Evolutionary conservation across 768 basidiomycete species (phyloP), one percentile per base, ranked within the genome.

Genomic region (Trametes elegans): DNA sequence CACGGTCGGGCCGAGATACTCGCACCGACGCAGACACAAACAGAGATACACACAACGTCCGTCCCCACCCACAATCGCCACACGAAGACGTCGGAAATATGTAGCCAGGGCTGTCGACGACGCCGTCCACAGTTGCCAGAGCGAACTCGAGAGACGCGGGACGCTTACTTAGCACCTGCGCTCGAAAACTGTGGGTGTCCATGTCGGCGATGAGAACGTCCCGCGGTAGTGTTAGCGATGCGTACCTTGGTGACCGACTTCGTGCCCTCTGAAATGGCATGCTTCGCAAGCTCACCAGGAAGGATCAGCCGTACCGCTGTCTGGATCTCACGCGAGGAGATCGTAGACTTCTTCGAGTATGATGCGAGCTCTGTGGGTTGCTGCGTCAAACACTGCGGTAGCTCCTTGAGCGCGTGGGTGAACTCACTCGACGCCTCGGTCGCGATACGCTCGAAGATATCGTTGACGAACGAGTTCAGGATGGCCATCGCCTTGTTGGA

Each of bases 311-410:
- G 89, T 46, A 97, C 95, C 35, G 91, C 82, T 27, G 96, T 98
- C 75, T 98, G 96, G 68, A 98, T 98, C 75, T 98, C 96, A 56
- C 96, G 90, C 21, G 93, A 97, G 18, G 95, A 96, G 72, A 98
- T 98, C 39, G 96, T 98, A 3, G 96, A 97, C 75, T 97, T 96
- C 84, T 98, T 96, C 52, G 95, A 97, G 81, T 98, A 98, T 1
- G 92, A 83, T 52, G 95, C 93, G 67, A 98, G 93, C 76, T 96
- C 90, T 93, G 64, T 4, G 38, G 9, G 31, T 29, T 8, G 13
- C 1, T 2, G 2, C 1, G 26, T 61, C 11, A 59, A n/a, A 23
- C 21, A 26, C 7, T 36, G 21, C 0, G 39, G 18, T 14, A 7
- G 1, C 21, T 16, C 35, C 1, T 16, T 16, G 5, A 18, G 24